Conservation (phyloP, 2,329 filamentous ascomycete species). For the Claviceps africana region DNA sequence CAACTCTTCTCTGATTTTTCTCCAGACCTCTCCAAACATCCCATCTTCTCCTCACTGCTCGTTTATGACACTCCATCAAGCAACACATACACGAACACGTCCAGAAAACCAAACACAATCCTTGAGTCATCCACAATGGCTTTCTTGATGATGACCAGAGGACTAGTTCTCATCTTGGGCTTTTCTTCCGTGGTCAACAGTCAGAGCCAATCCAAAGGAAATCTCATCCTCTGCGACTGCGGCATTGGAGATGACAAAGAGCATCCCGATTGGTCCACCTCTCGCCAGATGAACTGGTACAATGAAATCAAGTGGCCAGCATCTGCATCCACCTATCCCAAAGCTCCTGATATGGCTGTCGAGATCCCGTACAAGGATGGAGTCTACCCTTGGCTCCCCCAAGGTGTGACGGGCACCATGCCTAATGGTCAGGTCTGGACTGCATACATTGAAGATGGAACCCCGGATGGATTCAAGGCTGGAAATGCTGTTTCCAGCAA, state of each 20-base stretch:
- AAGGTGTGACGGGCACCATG: slow-evolving; percentile 24
- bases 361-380: slow-evolving; percentile 25
- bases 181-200: slow-evolving; percentile 11
- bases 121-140: slow-evolving; percentile 10
- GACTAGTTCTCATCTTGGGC: slow-evolving; percentile 11
- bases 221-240: slow-evolving; percentile 28
- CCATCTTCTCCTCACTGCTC: neutral
- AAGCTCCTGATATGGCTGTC: slow-evolving; percentile 23
- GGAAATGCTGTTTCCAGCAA: slow-evolving; percentile 26
- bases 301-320: slow-evolving; percentile 23
- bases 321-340: slow-evolving; percentile 20
- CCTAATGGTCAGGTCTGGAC: slow-evolving; percentile 27
- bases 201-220: slow-evolving; percentile 18
- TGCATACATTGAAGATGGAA: slow-evolving; percentile 27
- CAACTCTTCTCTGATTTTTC: neutral
- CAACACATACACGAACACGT: neutral
- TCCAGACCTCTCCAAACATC: neutral
- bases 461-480: slow-evolving; percentile 25
- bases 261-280: slow-evolving; percentile 27
- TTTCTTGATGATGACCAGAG: slow-evolving; percentile 10
- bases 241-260: slow-evolving; percentile 28
- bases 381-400: slow-evolving; percentile 24
- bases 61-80: neutral
- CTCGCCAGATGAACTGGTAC: slow-evolving; percentile 31
- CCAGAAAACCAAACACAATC: neutral